A percentile compares a stretch with the other conserved stretches of the same genome.
Conservation (phyloP, 208 protist species). For the Leishmania mexicana region DNA sequence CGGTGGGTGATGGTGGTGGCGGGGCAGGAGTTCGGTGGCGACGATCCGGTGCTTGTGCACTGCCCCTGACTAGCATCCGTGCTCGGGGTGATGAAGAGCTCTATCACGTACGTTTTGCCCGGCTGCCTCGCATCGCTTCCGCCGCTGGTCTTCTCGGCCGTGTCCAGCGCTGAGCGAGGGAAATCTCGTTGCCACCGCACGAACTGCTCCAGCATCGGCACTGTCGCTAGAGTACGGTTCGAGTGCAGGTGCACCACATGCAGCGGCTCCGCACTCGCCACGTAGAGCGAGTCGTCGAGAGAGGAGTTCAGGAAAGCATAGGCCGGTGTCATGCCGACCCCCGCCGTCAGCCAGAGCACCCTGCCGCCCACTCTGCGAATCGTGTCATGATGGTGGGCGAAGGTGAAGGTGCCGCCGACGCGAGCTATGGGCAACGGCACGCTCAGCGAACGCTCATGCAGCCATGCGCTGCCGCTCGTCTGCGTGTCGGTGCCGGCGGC, state of each 20-base stretch:
- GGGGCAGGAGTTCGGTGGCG: not conserved
- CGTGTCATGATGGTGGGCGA: slow-evolving; percentile 50
- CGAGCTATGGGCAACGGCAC: slow-evolving; percentile 47
- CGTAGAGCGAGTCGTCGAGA: slow-evolving; percentile 34
- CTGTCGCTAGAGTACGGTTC: slow-evolving; percentile 42
- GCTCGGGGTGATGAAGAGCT: slow-evolving; percentile 22
- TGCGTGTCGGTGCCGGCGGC: slow-evolving; percentile 21
- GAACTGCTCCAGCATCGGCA: slow-evolving; percentile 56
- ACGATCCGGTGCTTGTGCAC: not conserved
- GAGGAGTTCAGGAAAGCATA: slow-evolving; percentile 58
- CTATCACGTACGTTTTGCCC: slow-evolving; percentile 32
- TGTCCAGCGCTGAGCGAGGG: slow-evolving; percentile 3
- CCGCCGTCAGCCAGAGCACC: slow-evolving; percentile 79
- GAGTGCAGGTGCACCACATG: slow-evolving; percentile 83
- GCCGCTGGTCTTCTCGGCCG: not conserved
- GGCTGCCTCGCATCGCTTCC: not conserved
- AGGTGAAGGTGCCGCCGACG: slow-evolving; percentile 71
- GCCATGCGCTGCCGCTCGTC: slow-evolving; percentile 60
- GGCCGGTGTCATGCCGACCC: slow-evolving; percentile 68
- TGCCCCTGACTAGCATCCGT: not conserved
- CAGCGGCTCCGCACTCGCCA: slow-evolving; percentile 38
- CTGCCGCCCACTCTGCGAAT: slow-evolving; percentile 47
- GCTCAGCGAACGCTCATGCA: slow-evolving; percentile 57
- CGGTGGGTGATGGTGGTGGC: slow-evolving; percentile 33
- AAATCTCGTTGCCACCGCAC: slow-evolving; percentile 44